phyloP scores from a whole-genome alignment of 176 grass and related monocot species.

The Aegilops speltoides region DNA sequence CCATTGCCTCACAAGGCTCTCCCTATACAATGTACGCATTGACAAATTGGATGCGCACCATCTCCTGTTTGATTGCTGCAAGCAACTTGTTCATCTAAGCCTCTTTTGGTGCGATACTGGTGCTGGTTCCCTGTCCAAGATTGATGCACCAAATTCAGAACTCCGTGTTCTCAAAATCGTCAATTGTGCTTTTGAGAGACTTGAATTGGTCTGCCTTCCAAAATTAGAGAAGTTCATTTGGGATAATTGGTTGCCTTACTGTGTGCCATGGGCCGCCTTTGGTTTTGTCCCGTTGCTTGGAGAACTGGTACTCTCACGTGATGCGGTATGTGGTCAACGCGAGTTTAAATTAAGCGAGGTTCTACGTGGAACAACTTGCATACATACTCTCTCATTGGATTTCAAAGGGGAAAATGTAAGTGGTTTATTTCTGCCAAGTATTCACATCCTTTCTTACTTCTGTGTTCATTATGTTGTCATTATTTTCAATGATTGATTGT shows the following conservation, averaged over 20 bases:
- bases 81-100: neutral
- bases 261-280: no score
- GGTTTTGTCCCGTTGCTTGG: no score
- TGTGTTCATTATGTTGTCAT: no score
- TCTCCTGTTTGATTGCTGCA: neutral
- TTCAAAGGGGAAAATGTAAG: slow-evolving; percentile 19
- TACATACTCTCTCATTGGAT: neutral
- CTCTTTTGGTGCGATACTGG: neutral
- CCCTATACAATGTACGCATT: neutral
- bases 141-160: neutral
- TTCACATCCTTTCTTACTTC: no score
- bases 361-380: neutral
- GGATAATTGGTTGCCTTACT: no score
- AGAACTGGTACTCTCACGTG: no score
- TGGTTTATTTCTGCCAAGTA: neutral
- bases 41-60: neutral
- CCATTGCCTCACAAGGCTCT: neutral
- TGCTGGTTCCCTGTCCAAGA: neutral
- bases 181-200: neutral
- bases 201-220: neutral
- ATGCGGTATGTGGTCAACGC: neutral
- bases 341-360: neutral
- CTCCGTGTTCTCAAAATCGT: neutral
- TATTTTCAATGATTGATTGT: no score
- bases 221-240: neutral